phyloP scores from a whole-genome alignment of 2,329 filamentous ascomycete genomes.

The Coleophoma eucalyptorum region DNA sequence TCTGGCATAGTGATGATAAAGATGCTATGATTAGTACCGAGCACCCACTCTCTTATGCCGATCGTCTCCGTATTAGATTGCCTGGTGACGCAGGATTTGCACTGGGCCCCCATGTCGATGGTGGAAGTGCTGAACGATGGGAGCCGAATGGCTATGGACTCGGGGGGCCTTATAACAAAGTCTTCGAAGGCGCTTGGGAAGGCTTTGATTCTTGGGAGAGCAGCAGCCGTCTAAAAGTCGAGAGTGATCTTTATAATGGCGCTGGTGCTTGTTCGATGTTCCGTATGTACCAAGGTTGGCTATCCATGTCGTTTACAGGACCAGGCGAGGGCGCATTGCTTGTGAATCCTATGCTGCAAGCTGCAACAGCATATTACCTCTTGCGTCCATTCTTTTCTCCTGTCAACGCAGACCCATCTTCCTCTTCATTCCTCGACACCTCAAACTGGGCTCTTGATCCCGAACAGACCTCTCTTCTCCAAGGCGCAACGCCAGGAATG shows the following conservation, averaged over 20 bases:
- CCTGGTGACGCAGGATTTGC: slow-evolving; percentile 70
- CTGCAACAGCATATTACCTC: slow-evolving; percentile 76
- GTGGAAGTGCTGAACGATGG: slow-evolving; percentile 73
- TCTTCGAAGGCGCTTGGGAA: slow-evolving; percentile 77
- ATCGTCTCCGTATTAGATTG: slow-evolving; percentile 59
- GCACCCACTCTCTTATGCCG: slow-evolving; percentile 64
- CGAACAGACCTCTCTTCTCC: slow-evolving; percentile 55
- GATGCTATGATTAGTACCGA: slow-evolving; percentile 40
- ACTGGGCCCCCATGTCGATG: slow-evolving; percentile 70
- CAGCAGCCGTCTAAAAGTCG: slow-evolving; percentile 61
- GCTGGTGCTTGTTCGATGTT: slow-evolving; percentile 82
- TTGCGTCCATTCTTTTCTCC: slow-evolving; percentile 79
- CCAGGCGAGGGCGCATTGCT: slow-evolving; percentile 76
- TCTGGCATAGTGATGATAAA: slow-evolving; percentile 47
- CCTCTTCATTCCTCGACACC: slow-evolving; percentile 41
- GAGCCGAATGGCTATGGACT: slow-evolving; percentile 64
- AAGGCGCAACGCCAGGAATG: slow-evolving; percentile 62
- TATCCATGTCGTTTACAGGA: slow-evolving; percentile 70
- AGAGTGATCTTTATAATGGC: slow-evolving; percentile 75
- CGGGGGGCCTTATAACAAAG: slow-evolving; percentile 65
- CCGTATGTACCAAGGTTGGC: slow-evolving; percentile 87
- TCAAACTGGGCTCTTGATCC: slow-evolving; percentile 53
- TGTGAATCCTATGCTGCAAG: slow-evolving; percentile 73
- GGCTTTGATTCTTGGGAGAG: slow-evolving; percentile 80
- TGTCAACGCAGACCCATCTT: slow-evolving; percentile 31